Base-by-base conservation (phyloP, 1,139 yeast species). In the Ogataea hybrid region DNA sequence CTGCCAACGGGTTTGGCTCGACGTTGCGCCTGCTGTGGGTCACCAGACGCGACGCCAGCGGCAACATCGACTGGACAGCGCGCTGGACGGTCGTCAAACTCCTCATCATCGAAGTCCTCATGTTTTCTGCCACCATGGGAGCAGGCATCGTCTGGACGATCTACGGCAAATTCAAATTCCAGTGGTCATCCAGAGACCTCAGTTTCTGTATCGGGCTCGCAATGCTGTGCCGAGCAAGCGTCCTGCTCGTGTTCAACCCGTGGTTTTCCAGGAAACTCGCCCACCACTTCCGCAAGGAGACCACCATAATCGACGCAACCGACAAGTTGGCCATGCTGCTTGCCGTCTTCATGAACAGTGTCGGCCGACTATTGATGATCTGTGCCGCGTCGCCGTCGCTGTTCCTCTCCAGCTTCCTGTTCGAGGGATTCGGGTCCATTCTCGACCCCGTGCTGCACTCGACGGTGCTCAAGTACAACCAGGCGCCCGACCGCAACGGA, bases 121-220 rank as follows among this genome's bases (percentile, higher is more conserved):
- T 73, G 32, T 56, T 68, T 21, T 58, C 71, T 6, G 49, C 71
- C 20, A 64, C 69, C 3, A 46, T 64, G 6, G 69, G 77, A 2
- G 48, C 71, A 21, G 72, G 73, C 8, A 74, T 76, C 17, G 63
- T 81, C 1, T 49, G 75, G 14, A 60, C 83, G 2, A 64, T 86
- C 25, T 85, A 77, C 54, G 76, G 83, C 0, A 76, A 83, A 23
- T 79, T 71, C 56, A 59, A 56, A 32, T 85, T 79, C 59, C 54
- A 70, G 17, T 83, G 94, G 87, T 64, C 66, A 2, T 71, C 86
- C 16, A 72, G 67, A 3, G 74, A 75, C 37, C 63, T 83, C 25
- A 89, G 92, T 6, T 71, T 73, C 46, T 71, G 77, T 44, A 61
- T 86, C 45, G 77, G 90, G 0, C 46, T 73, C 1, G 52, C 73